A percentile compares a stretch with the other conserved stretches of the same genome.
Conservation (phyloP, 2,329 filamentous ascomycete species). For the Fusarium buxicola region DNA sequence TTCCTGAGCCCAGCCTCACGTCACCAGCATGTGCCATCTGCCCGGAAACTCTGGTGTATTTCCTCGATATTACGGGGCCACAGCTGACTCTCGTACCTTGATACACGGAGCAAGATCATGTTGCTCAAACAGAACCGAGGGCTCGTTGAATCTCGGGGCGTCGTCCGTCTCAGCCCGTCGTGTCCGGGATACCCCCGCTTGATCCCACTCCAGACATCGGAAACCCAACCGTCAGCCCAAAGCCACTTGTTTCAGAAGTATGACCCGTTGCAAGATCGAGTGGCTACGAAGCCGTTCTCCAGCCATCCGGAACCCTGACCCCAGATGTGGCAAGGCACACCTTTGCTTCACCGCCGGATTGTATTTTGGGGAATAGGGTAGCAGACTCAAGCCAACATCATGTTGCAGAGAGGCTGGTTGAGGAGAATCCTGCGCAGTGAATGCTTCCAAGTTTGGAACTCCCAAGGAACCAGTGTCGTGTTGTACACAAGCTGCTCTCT, state of each 20-base stretch:
- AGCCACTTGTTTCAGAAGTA: slow-evolving; percentile 46
- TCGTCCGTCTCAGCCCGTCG: slow-evolving; percentile 32
- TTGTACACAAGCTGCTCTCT: slow-evolving; percentile 10
- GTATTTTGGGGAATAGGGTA: slow-evolving; percentile 7
- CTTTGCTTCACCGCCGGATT: slow-evolving; percentile 38
- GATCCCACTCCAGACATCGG: slow-evolving; percentile 19
- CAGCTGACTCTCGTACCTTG: slow-evolving; percentile 22
- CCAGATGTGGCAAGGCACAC: slow-evolving; percentile 34
- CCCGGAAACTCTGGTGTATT: slow-evolving; percentile 29
- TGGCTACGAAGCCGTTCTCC: slow-evolving; percentile 34
- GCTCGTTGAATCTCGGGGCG: slow-evolving; percentile 21
- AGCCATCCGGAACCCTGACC: slow-evolving; percentile 24
- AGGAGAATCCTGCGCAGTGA: background rate
- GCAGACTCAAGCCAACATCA: slow-evolving; percentile 11
- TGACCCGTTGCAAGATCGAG: slow-evolving; percentile 26
- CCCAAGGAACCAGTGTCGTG: background rate
- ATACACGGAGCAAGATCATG: slow-evolving; percentile 30
- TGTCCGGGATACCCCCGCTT: slow-evolving; percentile 29
- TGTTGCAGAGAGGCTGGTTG: slow-evolving; percentile 1
- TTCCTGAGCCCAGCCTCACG: slow-evolving; percentile 11
- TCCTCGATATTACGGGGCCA: slow-evolving; percentile 10
- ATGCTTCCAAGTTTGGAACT: slow-evolving; percentile 22
- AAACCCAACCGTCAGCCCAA: slow-evolving; percentile 34
- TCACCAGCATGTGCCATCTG: slow-evolving; percentile 15
- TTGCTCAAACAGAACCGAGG: slow-evolving; percentile 24